Evolutionary conservation across 2,329 filamentous ascomycete genomes (phyloP), one percentile per base, ranked within the genome.

Genomic region (Penicillium sp.): DNA sequence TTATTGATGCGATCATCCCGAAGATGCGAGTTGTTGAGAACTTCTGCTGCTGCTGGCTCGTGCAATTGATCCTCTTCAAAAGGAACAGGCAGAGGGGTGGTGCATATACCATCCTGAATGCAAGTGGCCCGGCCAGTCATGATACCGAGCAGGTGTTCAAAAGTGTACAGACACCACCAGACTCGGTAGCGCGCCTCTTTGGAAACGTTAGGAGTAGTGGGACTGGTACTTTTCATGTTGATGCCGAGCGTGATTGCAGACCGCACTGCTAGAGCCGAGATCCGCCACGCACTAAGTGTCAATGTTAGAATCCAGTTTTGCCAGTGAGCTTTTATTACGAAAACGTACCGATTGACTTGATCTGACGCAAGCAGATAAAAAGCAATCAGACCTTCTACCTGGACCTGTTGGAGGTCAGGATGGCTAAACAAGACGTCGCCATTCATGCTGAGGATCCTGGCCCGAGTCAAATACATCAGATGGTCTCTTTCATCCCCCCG

Each of bases 101-200:
- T 71, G 51, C 67, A 71, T 33, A 70, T 59, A 11, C 67, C 63
- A 44, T 71, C 64, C 16, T 62, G 51, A 13, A 72, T 66, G 38
- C 65, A 69, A 19, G 65, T 66, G 17, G 68, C 58, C 28, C 70
- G 62, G 26, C 70, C 70, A n/a, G 70, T 72, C 66, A 73, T 70
- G 40, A 68, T 60, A 11, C 67, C 66, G 23, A 73, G 59, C 21
- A 67, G 59, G 37, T 70, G 68, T 47, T 73, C 70, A 28, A 72
- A 63, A 2, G 59, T 60, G 37, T 70, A 69, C 2, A 72, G 51
- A 37, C 67, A 68, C 65, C 68, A 72, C 70, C 70, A 73, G 3
- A 71, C 64, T 33, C 65, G 60, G 40, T 71, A 70, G n/a, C 69
- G 67, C 33, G 65, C 60, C 50, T 71, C 68, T 44, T 70, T 72